These are phyloP conservation scores for Exophiala spinifera DNA, from an alignment of 2,329 filamentous ascomycete genomes.

Conservation along the genomic window DNA sequence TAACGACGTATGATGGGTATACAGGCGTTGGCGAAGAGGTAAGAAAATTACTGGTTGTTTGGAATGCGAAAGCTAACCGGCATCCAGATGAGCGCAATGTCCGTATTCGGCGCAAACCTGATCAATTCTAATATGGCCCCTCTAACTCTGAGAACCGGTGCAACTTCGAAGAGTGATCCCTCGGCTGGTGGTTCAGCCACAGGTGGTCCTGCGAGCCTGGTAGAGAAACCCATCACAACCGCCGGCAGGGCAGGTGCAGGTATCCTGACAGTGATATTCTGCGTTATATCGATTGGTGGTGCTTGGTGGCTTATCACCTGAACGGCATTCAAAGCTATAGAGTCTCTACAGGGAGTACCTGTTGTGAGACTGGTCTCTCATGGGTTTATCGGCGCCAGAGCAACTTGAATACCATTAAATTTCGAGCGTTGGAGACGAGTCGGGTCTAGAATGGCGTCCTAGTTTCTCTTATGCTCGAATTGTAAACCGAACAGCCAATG, in stretches of 20 bases:
- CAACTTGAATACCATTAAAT: no score
- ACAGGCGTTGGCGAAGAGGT: constrained; percentile 41
- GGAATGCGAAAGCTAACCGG: constrained; percentile 2
- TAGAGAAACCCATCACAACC: constrained; percentile 28
- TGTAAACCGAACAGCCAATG: no score
- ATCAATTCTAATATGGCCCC: constrained; percentile 47
- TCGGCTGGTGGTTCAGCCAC: constrained; percentile 32
- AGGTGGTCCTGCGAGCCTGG: constrained; percentile 9
- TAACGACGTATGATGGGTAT: constrained; percentile 36
- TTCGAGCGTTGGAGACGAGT: no score
- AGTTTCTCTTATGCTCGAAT: no score
- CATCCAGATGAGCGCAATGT: constrained; percentile 58
- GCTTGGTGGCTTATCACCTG: constrained; percentile 21
- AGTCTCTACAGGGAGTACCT: background rate
- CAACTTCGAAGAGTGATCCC: constrained; percentile 46
- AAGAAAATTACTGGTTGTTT: constrained; percentile 18
- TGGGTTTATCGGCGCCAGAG: no score
- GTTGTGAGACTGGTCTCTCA: background rate
- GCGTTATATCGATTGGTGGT: constrained; percentile 24
- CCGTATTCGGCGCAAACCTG: constrained; percentile 61
- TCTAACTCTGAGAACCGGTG: constrained; percentile 55
- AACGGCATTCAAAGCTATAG: background rate
- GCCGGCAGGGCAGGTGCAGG: constrained; percentile 41
- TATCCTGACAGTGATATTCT: constrained; percentile 37
- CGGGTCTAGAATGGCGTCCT: no score